Conservation (phyloP, 176 grass and related monocot species). For the Chrysopogon serrulatus region DNA sequence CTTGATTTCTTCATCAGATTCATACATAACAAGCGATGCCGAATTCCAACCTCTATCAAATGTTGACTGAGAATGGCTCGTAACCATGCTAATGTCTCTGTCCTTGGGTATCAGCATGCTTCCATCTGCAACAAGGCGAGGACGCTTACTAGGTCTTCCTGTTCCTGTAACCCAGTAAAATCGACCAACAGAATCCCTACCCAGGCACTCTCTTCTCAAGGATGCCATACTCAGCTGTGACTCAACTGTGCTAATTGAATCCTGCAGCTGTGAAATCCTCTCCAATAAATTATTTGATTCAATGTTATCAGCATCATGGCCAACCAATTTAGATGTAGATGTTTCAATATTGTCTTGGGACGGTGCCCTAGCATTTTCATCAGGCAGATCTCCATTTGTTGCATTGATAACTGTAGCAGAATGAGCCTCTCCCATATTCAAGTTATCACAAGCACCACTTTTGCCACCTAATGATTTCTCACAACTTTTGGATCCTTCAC, state of each 20-base stretch:
- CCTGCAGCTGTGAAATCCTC: constrained; percentile 71
- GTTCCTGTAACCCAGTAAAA: constrained; percentile 80
- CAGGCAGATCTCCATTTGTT: constrained; percentile 35
- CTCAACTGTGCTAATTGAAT: constrained; percentile 66
- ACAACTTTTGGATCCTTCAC: constrained; percentile 31
- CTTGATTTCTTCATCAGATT: constrained; percentile 79
- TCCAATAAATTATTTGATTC: constrained; percentile 65
- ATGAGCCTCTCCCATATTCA: constrained; percentile 4
- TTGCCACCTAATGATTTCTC: constrained; percentile 24
- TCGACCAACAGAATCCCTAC: constrained; percentile 82
- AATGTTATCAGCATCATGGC: constrained; percentile 34
- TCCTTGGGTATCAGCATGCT: constrained; percentile 49
- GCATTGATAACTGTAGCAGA: constrained; percentile 18
- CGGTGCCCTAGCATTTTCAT: constrained; percentile 38
- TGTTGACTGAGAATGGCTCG: constrained; percentile 48
- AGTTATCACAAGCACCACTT: constrained; percentile 26
- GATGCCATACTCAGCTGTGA: constrained; percentile 64
- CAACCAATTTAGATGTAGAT: constrained; percentile 22
- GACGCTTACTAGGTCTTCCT: constrained; percentile 67
- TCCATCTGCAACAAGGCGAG: constrained; percentile 80
- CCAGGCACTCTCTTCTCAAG: constrained; percentile 88
- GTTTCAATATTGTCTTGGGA: constrained; percentile 36
- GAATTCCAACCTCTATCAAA: constrained; percentile 55
- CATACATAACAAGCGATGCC: constrained; percentile 62
- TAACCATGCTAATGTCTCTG: constrained; percentile 45